Evolutionary conservation across 345 rosid species (phyloP).

Genomic region (Populus alba): DNA sequence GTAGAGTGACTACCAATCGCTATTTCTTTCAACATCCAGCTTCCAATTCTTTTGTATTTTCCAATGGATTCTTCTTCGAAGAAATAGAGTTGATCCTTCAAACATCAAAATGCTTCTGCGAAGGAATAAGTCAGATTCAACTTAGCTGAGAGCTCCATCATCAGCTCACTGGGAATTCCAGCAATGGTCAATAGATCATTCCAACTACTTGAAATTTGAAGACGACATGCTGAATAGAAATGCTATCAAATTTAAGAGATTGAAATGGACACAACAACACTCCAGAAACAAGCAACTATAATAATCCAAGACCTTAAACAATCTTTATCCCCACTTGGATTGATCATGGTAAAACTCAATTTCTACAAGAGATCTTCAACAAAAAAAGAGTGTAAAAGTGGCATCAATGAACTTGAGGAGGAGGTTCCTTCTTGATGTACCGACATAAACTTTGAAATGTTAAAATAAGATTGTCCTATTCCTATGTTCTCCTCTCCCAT

Average conservation of each 20-base stretch:
- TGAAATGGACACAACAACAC: too few relatives aligned
- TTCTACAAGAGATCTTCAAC: too few relatives aligned
- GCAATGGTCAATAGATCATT: not conserved
- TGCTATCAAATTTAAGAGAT: not conserved
- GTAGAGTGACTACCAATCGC: not conserved
- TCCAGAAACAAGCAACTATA: not conserved
- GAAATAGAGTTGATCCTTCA: not conserved
- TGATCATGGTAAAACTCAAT: not conserved
- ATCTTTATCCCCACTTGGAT: not conserved
- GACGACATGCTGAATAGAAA: not conserved
- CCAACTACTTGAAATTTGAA: not conserved
- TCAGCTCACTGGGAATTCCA: not conserved
- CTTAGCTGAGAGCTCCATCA: not conserved
- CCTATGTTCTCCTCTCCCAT: not conserved
- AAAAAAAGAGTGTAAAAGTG: not conserved
- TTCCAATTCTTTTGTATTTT: not conserved
- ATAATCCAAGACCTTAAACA: not conserved
- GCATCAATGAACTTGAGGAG: not conserved
- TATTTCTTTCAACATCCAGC: not conserved
- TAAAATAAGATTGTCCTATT: not conserved
- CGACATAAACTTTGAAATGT: not conserved
- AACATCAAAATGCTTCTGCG: too few relatives aligned
- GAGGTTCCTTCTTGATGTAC: not conserved
- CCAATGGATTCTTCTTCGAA: not conserved
- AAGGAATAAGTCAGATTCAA: not conserved